These are phyloP conservation scores for Rhodotorula sp. DNA, from an alignment of 1,284 basidiomycete genomes.

Conservation along the genomic window DNA sequence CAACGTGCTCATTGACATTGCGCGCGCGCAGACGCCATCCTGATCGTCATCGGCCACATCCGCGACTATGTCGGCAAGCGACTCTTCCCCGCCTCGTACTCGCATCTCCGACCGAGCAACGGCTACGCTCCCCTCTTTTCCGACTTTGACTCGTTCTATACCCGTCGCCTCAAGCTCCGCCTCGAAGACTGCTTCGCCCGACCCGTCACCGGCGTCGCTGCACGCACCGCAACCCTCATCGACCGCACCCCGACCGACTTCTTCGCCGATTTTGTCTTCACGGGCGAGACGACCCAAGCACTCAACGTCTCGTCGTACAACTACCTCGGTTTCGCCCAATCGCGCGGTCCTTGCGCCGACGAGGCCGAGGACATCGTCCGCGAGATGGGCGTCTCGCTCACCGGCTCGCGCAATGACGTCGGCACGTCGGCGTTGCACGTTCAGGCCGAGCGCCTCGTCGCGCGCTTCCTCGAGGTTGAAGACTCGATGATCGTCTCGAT, in stretches of 20 bases:
- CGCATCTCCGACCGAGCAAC: slow-evolving; percentile 75
- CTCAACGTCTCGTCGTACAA: slow-evolving; percentile 99
- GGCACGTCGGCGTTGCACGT: slow-evolving; percentile 81
- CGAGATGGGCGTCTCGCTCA: slow-evolving; percentile 65
- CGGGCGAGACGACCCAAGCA: slow-evolving; percentile 76
- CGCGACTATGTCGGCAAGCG: slow-evolving; percentile 94
- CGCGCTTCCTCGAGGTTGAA: slow-evolving; percentile 84
- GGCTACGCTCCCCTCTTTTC: slow-evolving; percentile 96
- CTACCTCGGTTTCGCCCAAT: slow-evolving; percentile 97
- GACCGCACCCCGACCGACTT: slow-evolving; percentile 83
- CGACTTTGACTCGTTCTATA: slow-evolving; percentile 99
- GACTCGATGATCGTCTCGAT: slow-evolving; percentile 87
- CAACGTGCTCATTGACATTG: slow-evolving; percentile 30
- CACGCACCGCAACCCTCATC: slow-evolving; percentile 82
- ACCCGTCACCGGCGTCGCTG: slow-evolving; percentile 91
- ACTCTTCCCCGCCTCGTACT: slow-evolving; percentile 68
- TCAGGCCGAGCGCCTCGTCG: slow-evolving; percentile 81
- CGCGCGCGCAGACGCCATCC: slow-evolving; percentile 59
- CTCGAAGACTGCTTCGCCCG: slow-evolving; percentile 96
- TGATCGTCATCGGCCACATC: slow-evolving; percentile 86
- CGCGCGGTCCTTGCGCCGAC: slow-evolving; percentile 87
- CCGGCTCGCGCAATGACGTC: slow-evolving; percentile 75
- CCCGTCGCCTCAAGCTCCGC: slow-evolving; percentile 86
- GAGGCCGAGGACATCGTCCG: slow-evolving; percentile 58
- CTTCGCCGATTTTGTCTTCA: slow-evolving; percentile 73